Evolutionary conservation across 495 filamentous ascomycete genomes (phyloP).

Genomic region (Penicillium fimorum): DNA sequence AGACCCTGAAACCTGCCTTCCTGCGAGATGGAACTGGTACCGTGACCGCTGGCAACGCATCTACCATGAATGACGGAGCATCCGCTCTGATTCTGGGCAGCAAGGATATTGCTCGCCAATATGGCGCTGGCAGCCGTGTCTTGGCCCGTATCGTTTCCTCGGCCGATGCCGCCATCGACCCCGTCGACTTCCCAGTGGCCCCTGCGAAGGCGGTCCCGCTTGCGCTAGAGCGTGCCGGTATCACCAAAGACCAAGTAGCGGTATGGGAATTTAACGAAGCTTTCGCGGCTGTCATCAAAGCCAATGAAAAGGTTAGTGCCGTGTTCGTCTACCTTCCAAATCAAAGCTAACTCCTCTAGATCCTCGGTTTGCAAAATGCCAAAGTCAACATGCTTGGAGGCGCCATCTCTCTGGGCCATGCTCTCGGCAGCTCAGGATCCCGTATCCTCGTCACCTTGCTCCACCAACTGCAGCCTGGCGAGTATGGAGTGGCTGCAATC

Average conservation of each 20-base stretch:
- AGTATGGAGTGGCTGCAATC: conserved; percentile 93
- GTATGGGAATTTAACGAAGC: conserved; percentile 99
- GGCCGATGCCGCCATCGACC: conserved; percentile 89
- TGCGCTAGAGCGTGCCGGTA: conserved; percentile 83
- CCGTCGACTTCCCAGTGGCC: conserved; percentile 93
- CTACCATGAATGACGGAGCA: conserved; percentile 90
- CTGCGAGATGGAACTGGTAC: conserved; percentile 79
- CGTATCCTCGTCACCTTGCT: conserved; percentile 87
- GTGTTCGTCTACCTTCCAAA: not conserved
- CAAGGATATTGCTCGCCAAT: conserved; percentile 71
- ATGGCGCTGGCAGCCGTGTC: conserved; percentile 68
- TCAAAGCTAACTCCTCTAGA: conserved; percentile 46
- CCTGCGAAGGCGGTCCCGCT: conserved; percentile 90
- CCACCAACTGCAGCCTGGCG: conserved; percentile 83
- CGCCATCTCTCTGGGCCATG: conserved; percentile 91
- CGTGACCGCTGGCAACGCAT: conserved; percentile 91
- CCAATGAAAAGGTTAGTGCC: conserved; percentile 74
- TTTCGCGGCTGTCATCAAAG: conserved; percentile 93
- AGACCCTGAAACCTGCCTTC: conserved; percentile 87
- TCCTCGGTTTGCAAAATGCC: conserved; percentile 71
- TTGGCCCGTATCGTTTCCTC: conserved; percentile 80
- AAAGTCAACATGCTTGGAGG: conserved; percentile 87
- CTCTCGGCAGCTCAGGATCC: conserved; percentile 89
- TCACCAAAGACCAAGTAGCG: conserved; percentile 83
- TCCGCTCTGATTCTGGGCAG: conserved; percentile 84